Percentiles rank a stretch among this genome's conserved stretches.
Conservation (phyloP, 2,329 filamentous ascomycete species). For the Alternaria tenuissima region DNA sequence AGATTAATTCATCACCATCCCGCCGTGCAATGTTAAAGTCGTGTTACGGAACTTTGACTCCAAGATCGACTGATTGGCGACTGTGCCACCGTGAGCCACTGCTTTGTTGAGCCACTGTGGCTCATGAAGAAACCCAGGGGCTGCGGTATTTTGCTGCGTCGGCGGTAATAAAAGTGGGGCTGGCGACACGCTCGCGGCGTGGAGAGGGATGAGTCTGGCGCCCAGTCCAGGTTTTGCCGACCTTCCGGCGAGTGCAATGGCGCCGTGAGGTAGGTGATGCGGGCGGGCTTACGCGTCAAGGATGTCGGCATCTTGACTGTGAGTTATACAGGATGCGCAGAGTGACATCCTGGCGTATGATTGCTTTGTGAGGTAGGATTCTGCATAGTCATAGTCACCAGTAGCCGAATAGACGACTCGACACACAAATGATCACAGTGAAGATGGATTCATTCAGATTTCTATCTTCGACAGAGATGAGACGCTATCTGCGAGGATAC, state of each 20-base stretch:
- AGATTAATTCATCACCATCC: neutral
- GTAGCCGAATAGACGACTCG: neutral
- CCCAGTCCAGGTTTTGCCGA: conserved; percentile 1
- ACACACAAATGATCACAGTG: neutral
- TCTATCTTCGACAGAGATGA: neutral
- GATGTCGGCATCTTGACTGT: neutral
- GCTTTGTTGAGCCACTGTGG: conserved; percentile 8
- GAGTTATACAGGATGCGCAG: too few relatives aligned
- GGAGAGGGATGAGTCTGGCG: neutral
- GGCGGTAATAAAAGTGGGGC: conserved; percentile 1
- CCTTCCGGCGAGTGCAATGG: neutral
- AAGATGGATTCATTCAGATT: neutral
- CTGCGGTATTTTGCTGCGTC: conserved; percentile 1
- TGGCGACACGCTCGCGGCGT: conserved; percentile 2
- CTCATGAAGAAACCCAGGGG: conserved; percentile 1
- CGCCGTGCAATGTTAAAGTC: neutral
- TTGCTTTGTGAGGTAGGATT: neutral
- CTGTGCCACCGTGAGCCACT: conserved; percentile 20
- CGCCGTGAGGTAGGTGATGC: neutral
- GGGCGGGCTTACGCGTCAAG: conserved; percentile 1
- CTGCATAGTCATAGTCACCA: neutral
- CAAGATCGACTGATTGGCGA: conserved; percentile 10
- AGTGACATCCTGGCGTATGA: neutral
- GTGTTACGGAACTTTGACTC: neutral
- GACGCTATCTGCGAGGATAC: neutral